Evolutionary conservation across 148 eudicot genomes (phyloP).

Genomic region (Selenicereus undatus): DNA sequence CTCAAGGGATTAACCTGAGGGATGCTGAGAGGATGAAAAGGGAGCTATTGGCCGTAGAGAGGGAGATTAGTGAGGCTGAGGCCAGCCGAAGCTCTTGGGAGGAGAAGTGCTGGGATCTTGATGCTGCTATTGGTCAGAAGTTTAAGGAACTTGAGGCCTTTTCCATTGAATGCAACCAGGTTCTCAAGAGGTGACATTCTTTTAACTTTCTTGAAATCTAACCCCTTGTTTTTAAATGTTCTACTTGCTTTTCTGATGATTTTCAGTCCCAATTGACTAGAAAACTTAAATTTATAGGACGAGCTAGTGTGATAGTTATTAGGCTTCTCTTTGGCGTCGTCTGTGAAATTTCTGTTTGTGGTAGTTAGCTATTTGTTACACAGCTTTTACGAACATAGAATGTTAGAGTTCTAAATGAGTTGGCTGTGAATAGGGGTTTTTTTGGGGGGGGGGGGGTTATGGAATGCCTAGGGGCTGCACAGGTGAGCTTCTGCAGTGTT

Average conservation of each 20-base stretch:
- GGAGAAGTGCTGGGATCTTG: conserved; percentile 85
- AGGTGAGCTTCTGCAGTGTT: background rate
- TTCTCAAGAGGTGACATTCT: conserved; percentile 55
- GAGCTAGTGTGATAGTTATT: background rate
- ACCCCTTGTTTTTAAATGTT: background rate
- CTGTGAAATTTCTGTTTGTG: background rate
- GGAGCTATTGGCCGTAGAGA: conserved; percentile 72
- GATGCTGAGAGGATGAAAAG: conserved; percentile 97
- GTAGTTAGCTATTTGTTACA: background rate
- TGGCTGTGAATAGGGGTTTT: background rate
- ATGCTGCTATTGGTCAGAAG: conserved; percentile 49
- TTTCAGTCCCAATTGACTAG: background rate
- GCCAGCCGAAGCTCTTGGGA: conserved; percentile 65
- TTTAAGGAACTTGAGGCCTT: conserved; percentile 71
- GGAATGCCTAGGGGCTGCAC: background rate
- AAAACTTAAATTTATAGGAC: background rate
- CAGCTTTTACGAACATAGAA: too few species aligned
- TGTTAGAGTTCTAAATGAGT: background rate
- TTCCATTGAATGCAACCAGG: conserved; percentile 71
- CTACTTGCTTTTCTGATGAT: background rate
- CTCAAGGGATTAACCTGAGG: conserved; percentile 70
- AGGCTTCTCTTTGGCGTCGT: background rate
- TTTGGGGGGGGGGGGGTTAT: too few species aligned
- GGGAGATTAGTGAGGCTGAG: conserved; percentile 77
- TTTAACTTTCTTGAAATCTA: background rate